phyloP scores from a whole-genome alignment of 2,329 filamentous ascomycete species.

The Fusarium redolens region DNA sequence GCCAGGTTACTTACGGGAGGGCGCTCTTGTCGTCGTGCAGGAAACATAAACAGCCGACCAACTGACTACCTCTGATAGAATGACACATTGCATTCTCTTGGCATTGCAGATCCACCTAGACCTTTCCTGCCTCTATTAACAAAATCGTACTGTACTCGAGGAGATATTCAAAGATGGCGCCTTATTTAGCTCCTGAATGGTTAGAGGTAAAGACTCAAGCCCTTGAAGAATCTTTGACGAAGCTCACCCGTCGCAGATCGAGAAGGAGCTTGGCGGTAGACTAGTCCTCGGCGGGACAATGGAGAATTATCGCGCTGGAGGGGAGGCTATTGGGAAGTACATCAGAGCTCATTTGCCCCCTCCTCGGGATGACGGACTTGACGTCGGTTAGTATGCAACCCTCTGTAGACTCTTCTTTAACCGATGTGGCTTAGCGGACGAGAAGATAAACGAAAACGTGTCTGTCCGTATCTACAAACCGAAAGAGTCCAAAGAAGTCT shows the following conservation, averaged over 20 bases:
- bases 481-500: fast-evolving
- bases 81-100: fast-evolving
- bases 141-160: too few relatives aligned
- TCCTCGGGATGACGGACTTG: neutral
- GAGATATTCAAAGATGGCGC: neutral
- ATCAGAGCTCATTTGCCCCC: neutral
- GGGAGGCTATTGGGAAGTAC: neutral
- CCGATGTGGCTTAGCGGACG: neutral
- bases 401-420: fast-evolving
- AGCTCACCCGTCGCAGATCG: neutral
- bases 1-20: too few relatives aligned
- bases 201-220: neutral
- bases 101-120: too few relatives aligned
- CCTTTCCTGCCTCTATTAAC: neutral
- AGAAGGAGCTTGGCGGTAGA: neutral
- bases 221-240: fast-evolving
- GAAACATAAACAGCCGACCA: neutral
- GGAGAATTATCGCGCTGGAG: neutral
- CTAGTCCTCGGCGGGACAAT: neutral
- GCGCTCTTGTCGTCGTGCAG: neutral
- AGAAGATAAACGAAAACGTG: fast-evolving
- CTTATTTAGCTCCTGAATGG: neutral
- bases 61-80: fast-evolving
- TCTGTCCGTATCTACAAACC: neutral
- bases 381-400: neutral